Evolutionary conservation across 2,329 filamentous ascomycete genomes (phyloP).

Genomic region (Penicillium sp.): DNA sequence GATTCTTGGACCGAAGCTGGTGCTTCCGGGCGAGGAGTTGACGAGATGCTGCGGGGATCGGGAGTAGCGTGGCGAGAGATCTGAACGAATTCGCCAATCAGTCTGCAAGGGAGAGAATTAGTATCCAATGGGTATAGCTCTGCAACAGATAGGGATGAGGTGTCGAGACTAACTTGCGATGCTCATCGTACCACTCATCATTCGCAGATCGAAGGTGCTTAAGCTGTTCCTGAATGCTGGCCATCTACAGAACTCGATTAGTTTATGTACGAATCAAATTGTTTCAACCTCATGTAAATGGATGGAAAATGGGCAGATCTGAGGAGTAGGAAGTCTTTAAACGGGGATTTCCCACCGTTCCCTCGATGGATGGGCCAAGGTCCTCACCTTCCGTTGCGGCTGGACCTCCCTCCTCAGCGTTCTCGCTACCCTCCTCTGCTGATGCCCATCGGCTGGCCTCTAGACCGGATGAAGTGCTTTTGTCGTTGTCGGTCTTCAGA

Average conservation of each 20-base stretch:
- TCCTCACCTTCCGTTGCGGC: slow-evolving; percentile 51
- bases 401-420: slow-evolving; percentile 39
- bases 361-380: slow-evolving; percentile 52
- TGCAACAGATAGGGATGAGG: neutral
- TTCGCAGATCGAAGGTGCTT: slow-evolving; percentile 50
- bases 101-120: slow-evolving; percentile 28
- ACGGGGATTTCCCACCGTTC: slow-evolving; percentile 53
- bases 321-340: slow-evolving; percentile 37
- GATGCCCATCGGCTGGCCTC: slow-evolving; percentile 49
- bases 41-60: slow-evolving; percentile 31
- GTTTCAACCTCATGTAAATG: slow-evolving; percentile 33
- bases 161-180: slow-evolving; percentile 41
- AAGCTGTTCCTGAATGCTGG: slow-evolving; percentile 53
- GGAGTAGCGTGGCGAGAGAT: slow-evolving; percentile 37
- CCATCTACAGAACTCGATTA: slow-evolving; percentile 45
- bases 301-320: slow-evolving; percentile 36
- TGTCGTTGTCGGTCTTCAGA: slow-evolving; percentile 40
- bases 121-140: too few species aligned
- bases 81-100: slow-evolving; percentile 44
- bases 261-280: slow-evolving; percentile 24
- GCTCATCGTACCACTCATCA: slow-evolving; percentile 50
- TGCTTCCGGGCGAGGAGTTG: slow-evolving; percentile 33
- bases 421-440: slow-evolving; percentile 33
- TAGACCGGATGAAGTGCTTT: slow-evolving; percentile 36
- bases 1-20: slow-evolving; percentile 18